Evolutionary conservation across 257 asterid species (phyloP), one percentile per base, ranked within the genome.

Genomic region (Solanum clarkiae): DNA sequence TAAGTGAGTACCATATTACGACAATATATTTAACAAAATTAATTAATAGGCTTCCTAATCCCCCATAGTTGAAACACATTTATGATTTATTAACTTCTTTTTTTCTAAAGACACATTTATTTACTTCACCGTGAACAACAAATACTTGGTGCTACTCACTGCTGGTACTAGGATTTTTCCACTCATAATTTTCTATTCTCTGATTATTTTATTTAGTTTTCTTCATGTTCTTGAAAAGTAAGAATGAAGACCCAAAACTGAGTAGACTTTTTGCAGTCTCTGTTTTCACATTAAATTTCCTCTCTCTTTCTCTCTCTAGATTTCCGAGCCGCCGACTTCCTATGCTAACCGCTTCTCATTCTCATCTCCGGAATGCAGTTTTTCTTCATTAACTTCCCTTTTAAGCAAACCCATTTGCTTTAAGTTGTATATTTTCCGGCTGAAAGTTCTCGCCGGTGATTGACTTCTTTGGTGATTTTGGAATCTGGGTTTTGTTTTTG

Each of bases 201-300:
- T 6, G 3, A 45, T 45, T 47, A 74, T 6, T 70, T n/a, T 53
- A 84, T 26, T 29, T 36, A 36, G 47, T 75, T 71, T 15, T 40
- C 40, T 81, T 80, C 75, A 69, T 45, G 62, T 42, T 72, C 80
- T 60, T 47, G 53, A 74, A 86, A 49, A 81, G 77, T 77, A 62
- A 49, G 79, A 88, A 62, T 36, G n/a, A 84, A 86, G 89, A 86
- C 88, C 89, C 79, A 84, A 86, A 71, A 80, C 74, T 65, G n/a
- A 26, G 87, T 83, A 84, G 91, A 87, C 89, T 88, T 62, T 87
- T 87, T 51, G 54, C 72, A 40, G 60, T 81, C 86, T 84, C 87
- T 71, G 65, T 87, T 47, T 44, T 32, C 84, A 44, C 88, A 59
- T 60, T 68, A 70, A 77, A 63, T 77, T 84, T 56, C 86, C 62